phyloP scores from a whole-genome alignment of 139 green algal species.

The Chara braunii region DNA sequence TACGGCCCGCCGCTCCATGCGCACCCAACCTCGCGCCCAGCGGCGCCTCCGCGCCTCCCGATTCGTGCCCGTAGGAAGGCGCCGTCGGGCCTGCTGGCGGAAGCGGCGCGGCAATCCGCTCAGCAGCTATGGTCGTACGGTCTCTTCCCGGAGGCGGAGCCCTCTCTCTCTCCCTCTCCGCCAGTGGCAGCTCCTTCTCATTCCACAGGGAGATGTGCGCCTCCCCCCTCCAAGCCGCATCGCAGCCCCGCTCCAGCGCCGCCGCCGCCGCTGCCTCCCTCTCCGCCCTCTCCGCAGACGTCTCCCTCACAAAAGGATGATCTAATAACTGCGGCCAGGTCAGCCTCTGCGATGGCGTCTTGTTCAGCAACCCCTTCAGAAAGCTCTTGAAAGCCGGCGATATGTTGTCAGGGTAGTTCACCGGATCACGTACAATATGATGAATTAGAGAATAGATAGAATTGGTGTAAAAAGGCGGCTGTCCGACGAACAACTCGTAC shows the following conservation, averaged over 20 bases:
- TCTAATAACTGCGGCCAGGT: slow-evolving; percentile 84
- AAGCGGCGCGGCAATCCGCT: not conserved
- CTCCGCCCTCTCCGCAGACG: slow-evolving; percentile 32
- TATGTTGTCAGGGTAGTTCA: slow-evolving; percentile 83
- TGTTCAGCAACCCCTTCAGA: slow-evolving; percentile 91
- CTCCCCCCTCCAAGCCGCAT: slow-evolving; percentile 25
- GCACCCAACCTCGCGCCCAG: not conserved
- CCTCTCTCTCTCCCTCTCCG: not conserved
- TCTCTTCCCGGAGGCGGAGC: not conserved
- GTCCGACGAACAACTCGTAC: slow-evolving; percentile 92
- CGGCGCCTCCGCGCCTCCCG: not conserved
- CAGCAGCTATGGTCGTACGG: not conserved
- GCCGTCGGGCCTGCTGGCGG: not conserved
- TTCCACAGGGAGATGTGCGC: slow-evolving; percentile 1
- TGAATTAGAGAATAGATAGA: slow-evolving; percentile 92
- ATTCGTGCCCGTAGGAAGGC: not conserved
- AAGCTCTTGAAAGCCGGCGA: slow-evolving; percentile 81
- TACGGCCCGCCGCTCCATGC: not conserved
- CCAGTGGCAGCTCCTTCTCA: not conserved
- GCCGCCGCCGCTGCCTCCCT: slow-evolving; percentile 8
- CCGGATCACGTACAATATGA: slow-evolving; percentile 82
- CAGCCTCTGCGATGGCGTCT: slow-evolving; percentile 68
- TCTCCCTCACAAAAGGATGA: slow-evolving; percentile 88
- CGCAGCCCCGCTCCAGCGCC: slow-evolving; percentile 21
- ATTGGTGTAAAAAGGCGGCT: slow-evolving; percentile 98